Evolutionary conservation across 1,284 basidiomycete species (phyloP).

Genomic region (Volvariella surrecta): DNA sequence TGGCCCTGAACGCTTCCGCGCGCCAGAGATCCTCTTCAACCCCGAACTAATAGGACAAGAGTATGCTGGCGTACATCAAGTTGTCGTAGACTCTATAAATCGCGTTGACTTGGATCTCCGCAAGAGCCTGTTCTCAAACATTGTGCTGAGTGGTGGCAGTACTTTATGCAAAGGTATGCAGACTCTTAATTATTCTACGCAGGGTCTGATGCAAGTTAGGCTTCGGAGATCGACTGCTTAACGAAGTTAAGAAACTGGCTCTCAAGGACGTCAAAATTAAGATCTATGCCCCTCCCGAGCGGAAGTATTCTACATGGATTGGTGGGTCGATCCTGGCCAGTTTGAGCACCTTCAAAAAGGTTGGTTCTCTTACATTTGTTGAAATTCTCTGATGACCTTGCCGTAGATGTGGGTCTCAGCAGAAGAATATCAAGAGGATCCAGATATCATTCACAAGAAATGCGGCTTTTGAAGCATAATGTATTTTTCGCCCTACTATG

Average conservation of each 20-base stretch:
- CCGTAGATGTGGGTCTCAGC: constrained; percentile 97
- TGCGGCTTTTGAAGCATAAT: constrained; percentile 45
- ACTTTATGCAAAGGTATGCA: constrained; percentile 82
- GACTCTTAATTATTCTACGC: constrained; percentile 5
- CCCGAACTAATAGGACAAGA: constrained; percentile 96
- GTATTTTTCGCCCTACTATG: constrained; percentile 14
- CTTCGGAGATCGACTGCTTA: constrained; percentile 92
- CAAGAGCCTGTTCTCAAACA: constrained; percentile 93
- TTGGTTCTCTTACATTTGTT: constrained; percentile 19
- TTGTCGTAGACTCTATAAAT: constrained; percentile 84
- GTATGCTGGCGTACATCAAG: constrained; percentile 95
- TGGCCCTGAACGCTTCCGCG: constrained; percentile 91
- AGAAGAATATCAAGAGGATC: constrained; percentile 99
- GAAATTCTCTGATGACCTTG: constrained; percentile 2
- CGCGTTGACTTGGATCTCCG: constrained; percentile 86
- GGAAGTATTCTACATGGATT: constrained; percentile 99
- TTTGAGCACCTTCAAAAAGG: constrained; percentile 97
- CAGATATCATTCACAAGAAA: constrained; percentile 95
- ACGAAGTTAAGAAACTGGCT: constrained; percentile 95
- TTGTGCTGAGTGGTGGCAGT: constrained; percentile 94
- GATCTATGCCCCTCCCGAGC: constrained; percentile 98
- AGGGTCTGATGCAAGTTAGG: constrained; percentile 37
- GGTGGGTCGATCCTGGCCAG: constrained; percentile 95
- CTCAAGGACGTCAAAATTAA: constrained; percentile 98
- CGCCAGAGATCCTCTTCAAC: constrained; percentile 97